phyloP scores from a whole-genome alignment of 768 basidiomycete genomes.

The Rubroboletus pulcherrimus region DNA sequence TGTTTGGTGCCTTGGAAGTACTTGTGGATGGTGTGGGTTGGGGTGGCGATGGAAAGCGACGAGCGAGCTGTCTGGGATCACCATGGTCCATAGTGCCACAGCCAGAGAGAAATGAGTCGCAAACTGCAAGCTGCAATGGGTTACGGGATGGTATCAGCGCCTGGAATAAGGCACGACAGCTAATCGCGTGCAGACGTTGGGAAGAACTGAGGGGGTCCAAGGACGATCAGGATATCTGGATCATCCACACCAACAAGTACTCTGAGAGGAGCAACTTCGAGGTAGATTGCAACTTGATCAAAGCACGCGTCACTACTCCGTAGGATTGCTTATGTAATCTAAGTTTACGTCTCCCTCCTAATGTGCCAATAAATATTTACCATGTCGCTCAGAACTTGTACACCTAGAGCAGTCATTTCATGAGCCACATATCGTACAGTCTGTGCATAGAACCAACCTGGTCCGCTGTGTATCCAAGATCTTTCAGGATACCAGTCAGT shows the following conservation, averaged over 20 bases:
- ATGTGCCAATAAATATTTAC: background rate
- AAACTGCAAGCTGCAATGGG: background rate
- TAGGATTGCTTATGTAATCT: slow-evolving; percentile 28
- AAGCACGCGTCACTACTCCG: slow-evolving; percentile 25
- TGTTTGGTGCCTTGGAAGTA: slow-evolving; percentile 25
- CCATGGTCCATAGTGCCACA: slow-evolving; percentile 42
- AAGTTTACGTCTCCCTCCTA: slow-evolving; percentile 2
- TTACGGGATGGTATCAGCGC: slow-evolving; percentile 8
- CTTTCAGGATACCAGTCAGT: slow-evolving; percentile 78
- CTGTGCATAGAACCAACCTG: slow-evolving; percentile 52
- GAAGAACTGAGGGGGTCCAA: background rate
- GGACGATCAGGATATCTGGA: slow-evolving; percentile 18
- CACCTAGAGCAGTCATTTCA: slow-evolving; percentile 26
- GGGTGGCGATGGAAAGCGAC: slow-evolving; percentile 35
- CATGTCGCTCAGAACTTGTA: slow-evolving; percentile 37
- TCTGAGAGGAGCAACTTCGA: background rate
- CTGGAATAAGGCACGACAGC: background rate
- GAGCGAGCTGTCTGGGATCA: slow-evolving; percentile 38
- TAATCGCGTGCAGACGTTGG: slow-evolving; percentile 4
- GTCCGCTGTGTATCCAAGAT: slow-evolving; percentile 78
- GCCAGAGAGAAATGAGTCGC: background rate
- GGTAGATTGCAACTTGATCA: slow-evolving; percentile 23
- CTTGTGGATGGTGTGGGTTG: slow-evolving; percentile 40
- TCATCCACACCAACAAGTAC: slow-evolving; percentile 11
- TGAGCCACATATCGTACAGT: background rate